These are phyloP conservation scores for Plasmopara viticola DNA, from an alignment of 352 stramenopile species.

Conservation along the genomic window DNA sequence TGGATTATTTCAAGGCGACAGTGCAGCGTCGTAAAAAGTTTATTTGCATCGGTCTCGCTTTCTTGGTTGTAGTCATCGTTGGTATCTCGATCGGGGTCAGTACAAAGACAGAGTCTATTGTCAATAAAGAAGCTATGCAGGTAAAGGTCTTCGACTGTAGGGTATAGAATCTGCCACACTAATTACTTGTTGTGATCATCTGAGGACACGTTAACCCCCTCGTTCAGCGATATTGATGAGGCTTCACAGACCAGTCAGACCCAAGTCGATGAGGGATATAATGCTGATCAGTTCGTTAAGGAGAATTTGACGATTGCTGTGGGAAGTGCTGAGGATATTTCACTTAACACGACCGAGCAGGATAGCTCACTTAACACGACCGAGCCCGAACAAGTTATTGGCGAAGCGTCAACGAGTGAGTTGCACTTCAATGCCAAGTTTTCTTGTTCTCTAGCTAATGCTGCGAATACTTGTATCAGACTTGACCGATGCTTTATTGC, in stretches of 20 bases:
- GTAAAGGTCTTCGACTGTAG: conserved; percentile 11
- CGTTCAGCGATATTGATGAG: background rate
- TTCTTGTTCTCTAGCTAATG: background rate
- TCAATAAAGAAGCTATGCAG: conserved; percentile 31
- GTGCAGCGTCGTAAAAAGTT: conserved; percentile 50
- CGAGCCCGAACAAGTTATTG: conserved; percentile 18
- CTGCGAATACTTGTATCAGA: conserved; percentile 3
- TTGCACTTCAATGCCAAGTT: background rate
- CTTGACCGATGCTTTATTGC: conserved; percentile 16
- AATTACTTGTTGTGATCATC: background rate
- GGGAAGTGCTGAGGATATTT: background rate
- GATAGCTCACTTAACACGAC: conserved; percentile 13
- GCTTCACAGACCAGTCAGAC: conserved; percentile 7
- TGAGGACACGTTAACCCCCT: conserved; percentile 9
- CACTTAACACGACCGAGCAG: conserved; percentile 1
- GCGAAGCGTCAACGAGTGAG: conserved; percentile 19
- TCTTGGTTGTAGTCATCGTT: conserved; percentile 48
- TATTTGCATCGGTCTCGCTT: conserved; percentile 47
- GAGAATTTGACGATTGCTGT: conserved; percentile 6
- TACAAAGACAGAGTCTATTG: conserved; percentile 6
- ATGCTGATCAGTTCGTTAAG: conserved; percentile 17
- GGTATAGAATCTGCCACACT: background rate
- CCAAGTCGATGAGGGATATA: conserved; percentile 9
- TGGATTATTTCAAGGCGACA: conserved; percentile 15
- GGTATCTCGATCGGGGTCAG: conserved; percentile 32